These are phyloP conservation scores for Nasturtium officinale DNA, from an alignment of 345 rosid species.

Conservation along the genomic window DNA sequence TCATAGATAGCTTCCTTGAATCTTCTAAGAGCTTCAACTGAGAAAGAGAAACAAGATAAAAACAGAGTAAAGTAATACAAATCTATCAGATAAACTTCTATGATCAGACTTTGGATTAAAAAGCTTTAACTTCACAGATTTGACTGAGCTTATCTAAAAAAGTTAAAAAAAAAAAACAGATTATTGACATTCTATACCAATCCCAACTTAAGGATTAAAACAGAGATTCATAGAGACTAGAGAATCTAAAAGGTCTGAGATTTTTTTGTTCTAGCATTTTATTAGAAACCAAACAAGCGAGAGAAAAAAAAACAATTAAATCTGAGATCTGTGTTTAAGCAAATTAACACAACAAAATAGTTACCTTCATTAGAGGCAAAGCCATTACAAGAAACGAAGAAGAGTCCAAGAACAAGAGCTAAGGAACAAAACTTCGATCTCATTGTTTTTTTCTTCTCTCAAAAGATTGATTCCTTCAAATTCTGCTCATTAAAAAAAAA, in stretches of 20 bases:
- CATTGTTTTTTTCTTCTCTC: conserved; percentile 8
- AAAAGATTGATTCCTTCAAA: conserved; percentile 36
- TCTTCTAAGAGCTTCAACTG: conserved; percentile 70
- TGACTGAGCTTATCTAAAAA: conserved; percentile 10
- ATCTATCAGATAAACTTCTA: conserved; percentile 5
- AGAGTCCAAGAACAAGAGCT: conserved; percentile 47
- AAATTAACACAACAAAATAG: neutral
- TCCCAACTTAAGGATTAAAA: neutral
- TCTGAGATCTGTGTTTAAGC: conserved; percentile 61
- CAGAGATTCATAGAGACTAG: conserved; percentile 12
- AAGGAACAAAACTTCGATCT: conserved; percentile 36
- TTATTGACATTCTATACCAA: conserved; percentile 18
- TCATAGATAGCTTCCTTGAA: conserved; percentile 90
- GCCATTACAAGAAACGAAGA: conserved; percentile 52
- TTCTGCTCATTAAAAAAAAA: conserved; percentile 31
- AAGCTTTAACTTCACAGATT: conserved; percentile 35
- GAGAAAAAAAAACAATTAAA: conserved; percentile 22
- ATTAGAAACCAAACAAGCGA: conserved; percentile 39
- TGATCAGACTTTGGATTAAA: neutral
- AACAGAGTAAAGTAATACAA: conserved; percentile 17
- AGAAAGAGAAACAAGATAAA: neutral
- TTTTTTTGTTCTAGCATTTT: conserved; percentile 4
- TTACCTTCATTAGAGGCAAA: conserved; percentile 74
- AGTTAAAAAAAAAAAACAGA: too few relatives aligned
- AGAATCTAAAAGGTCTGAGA: conserved; percentile 24